Percentiles rank a stretch among this genome's conserved stretches.
phyloP scores from a whole-genome alignment of 495 filamentous ascomycete genomes.

The Penicillium pancosmium region DNA sequence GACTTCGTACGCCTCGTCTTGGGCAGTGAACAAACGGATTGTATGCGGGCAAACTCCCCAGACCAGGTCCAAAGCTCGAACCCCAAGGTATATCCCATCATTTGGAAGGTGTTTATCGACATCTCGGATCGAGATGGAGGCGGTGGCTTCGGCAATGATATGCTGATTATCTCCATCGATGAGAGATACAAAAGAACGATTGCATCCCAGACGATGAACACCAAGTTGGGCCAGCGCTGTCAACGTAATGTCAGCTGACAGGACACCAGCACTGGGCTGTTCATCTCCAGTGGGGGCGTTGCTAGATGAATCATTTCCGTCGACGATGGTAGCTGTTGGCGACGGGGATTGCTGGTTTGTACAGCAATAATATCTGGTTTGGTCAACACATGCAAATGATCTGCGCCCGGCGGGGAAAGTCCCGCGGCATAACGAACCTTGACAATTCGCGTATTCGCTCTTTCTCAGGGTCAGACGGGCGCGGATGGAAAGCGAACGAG shows the following conservation, averaged over 20 bases:
- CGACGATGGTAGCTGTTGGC: neutral
- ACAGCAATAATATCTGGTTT: constrained; percentile 36
- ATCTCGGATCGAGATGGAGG: constrained; percentile 48
- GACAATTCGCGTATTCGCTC: constrained; percentile 29
- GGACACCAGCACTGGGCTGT: constrained; percentile 13
- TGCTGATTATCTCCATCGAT: constrained; percentile 61
- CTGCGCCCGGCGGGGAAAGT: neutral
- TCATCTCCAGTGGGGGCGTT: constrained; percentile 19
- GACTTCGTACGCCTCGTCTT: constrained; percentile 23
- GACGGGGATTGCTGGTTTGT: constrained; percentile 16
- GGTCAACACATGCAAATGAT: neutral
- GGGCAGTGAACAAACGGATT: constrained; percentile 37
- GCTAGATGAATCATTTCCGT: neutral
- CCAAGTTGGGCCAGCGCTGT: constrained; percentile 67
- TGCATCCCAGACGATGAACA: constrained; percentile 52
- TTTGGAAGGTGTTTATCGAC: constrained; percentile 35
- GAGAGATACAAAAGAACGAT: constrained; percentile 60
- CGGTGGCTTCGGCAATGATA: constrained; percentile 65
- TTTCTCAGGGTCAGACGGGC: constrained; percentile 22
- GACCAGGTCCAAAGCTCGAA: constrained; percentile 42
- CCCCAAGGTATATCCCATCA: constrained; percentile 49
- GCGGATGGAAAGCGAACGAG: constrained; percentile 15
- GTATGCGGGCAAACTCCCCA: constrained; percentile 54
- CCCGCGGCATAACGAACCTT: constrained; percentile 12
- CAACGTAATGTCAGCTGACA: constrained; percentile 59